Evolutionary conservation across 352 stramenopile genomes (phyloP).

Genomic region (Blastocystis sp.): DNA sequence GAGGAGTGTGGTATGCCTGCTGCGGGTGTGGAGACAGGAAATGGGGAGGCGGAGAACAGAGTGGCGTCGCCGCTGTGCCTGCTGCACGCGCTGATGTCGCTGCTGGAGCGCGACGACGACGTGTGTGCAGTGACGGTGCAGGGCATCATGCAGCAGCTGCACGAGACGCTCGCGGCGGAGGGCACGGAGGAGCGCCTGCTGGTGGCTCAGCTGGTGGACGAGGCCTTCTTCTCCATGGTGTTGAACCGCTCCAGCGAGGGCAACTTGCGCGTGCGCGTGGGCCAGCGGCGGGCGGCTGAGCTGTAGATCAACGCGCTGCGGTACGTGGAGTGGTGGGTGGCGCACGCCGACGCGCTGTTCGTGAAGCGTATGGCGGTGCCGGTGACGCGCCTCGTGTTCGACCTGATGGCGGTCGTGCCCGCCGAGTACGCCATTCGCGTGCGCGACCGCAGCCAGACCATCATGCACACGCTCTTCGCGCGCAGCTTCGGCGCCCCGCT

Average conservation of each 20-base stretch:
- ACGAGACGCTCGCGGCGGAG: background rate
- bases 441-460: background rate
- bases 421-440: background rate
- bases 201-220: background rate
- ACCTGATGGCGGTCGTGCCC: background rate
- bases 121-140: background rate
- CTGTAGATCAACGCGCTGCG: background rate
- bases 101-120: background rate
- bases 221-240: background rate
- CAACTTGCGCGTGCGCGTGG: background rate
- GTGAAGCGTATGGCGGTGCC: background rate
- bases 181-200: background rate
- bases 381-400: background rate
- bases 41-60: background rate
- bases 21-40: too few species aligned
- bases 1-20: too few species aligned
- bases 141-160: background rate
- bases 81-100: background rate
- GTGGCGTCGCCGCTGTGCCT: background rate
- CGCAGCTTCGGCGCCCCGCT: background rate
- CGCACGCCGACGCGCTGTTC: background rate
- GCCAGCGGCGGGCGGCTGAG: background rate
- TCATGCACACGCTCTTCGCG: slow-evolving; percentile 4
- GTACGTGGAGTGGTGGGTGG: background rate
- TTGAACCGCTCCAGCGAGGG: background rate